Evolutionary conservation across 2,329 filamentous ascomycete genomes (phyloP), one percentile per base, ranked within the genome.

Genomic region (Paecilomyces niveus): DNA sequence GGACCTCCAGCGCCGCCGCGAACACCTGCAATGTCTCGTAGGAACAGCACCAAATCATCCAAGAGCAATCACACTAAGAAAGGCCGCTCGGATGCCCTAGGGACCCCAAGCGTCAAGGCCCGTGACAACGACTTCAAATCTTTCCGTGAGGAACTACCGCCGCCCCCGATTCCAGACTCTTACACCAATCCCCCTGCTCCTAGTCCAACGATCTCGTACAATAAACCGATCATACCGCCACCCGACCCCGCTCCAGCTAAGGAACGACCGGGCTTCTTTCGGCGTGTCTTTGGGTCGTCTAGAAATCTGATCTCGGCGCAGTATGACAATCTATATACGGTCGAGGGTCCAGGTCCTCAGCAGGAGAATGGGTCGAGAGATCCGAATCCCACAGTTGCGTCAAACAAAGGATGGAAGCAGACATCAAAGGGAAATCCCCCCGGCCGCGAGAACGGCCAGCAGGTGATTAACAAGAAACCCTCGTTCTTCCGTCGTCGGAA

Each of bases 401-500:
- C 62, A 31, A 57, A 58, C 51, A 74, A 66, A 61, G 57, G 55
- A 54, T 65, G 69, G 54, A 64, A 63, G 60, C 68, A 67, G 21
- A 64, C 66, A 18, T 53, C 63, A 1, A 63, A 60, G 15, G 59
- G 56, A 32, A 63, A 67, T 54, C 57, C 67, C 18, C 59, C 64
- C 29, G 61, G 59, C 22, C 72, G 72, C 51, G 72, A 77, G 57
- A 70, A 69, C 45, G 65, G 69, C 11, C 72, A 71, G 29, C 76
- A 74, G 51, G 77, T 97, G 55, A 89, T 90, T 67, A 97, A 97
- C 79, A 97, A 97, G 74, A 85, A 90, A 3, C 95, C 93, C 0
- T 93, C 91, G 0, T 97, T 99, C 77, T 97, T 97, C 77, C 85
- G 94, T 62, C 84, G 94, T 60, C 85, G 92, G 62, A 97, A 97